Evolutionary conservation across 768 basidiomycete genomes (phyloP).

Genomic region (Favolaschia claudopus): DNA sequence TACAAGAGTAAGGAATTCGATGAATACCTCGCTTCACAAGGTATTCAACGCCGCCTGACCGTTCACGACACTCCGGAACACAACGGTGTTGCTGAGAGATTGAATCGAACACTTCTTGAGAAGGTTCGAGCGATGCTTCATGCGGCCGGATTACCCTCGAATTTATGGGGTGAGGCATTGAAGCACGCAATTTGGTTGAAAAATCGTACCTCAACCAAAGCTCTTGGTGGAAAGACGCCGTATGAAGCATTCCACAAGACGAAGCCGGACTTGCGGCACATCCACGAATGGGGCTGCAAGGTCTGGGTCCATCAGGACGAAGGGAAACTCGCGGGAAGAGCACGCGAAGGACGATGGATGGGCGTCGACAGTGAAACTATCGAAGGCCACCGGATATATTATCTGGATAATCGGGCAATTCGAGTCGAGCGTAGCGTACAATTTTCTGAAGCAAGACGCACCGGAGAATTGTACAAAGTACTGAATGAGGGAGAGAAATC

Average conservation of each 20-base stretch:
- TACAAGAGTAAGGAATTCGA: no score
- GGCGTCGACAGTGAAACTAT: constrained; percentile 4
- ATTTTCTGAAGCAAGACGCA: constrained; percentile 8
- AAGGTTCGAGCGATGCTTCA: constrained; percentile 44
- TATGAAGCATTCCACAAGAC: constrained; percentile 34
- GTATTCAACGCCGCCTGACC: no score
- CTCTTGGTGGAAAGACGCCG: constrained; percentile 36
- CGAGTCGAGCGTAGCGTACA: constrained; percentile 40
- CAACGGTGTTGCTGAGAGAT: no score
- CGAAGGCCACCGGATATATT: constrained; percentile 40
- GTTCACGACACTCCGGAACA: no score
- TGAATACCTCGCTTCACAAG: no score
- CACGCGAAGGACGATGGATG: constrained; percentile 11
- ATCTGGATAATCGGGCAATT: constrained; percentile 30
- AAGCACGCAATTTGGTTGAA: constrained; percentile 44
- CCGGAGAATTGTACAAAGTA: constrained; percentile 3
- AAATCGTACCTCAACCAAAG: constrained; percentile 40
- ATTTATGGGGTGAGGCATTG: constrained; percentile 49
- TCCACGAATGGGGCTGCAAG: constrained; percentile 44
- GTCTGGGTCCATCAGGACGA: constrained; percentile 40
- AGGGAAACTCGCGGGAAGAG: no score
- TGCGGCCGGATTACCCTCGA: constrained; percentile 39
- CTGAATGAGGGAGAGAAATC: constrained; percentile 22
- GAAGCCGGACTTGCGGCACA: constrained; percentile 39
- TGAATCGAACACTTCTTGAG: constrained; percentile 45